phyloP scores from a whole-genome alignment of 2,329 filamentous ascomycete species.

The Aspergillus aculeatus region DNA sequence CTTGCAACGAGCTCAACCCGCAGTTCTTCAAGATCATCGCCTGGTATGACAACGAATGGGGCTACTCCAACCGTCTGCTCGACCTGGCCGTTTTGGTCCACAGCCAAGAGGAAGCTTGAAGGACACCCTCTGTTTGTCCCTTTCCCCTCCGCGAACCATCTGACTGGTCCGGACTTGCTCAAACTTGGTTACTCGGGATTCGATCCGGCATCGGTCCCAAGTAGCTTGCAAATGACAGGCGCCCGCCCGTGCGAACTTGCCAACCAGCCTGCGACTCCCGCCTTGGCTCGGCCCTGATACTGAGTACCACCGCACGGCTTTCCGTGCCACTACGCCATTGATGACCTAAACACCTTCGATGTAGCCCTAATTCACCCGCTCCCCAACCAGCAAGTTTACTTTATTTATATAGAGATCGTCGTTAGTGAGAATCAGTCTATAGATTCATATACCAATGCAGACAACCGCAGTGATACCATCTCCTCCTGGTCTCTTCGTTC shows the following conservation, averaged over 20 bases:
- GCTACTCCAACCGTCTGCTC: constrained; percentile 83
- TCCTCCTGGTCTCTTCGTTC: no score
- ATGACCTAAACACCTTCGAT: neutral
- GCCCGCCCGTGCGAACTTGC: no score
- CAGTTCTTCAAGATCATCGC: constrained; percentile 90
- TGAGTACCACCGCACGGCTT: no score
- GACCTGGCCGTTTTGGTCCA: constrained; percentile 53
- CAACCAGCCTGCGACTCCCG: neutral
- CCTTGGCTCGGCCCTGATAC: neutral
- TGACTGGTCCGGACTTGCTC: neutral
- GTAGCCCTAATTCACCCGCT: neutral
- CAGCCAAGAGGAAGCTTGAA: neutral
- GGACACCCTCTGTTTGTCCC: neutral
- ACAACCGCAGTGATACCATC: no score
- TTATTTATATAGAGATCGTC: neutral
- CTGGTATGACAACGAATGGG: constrained; percentile 98
- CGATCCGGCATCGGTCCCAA: neutral
- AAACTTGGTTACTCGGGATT: neutral
- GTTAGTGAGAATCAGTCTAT: neutral
- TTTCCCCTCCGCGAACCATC: neutral
- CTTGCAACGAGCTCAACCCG: constrained; percentile 80
- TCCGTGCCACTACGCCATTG: neutral
- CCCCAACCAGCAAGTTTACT: neutral
- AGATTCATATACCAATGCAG: neutral
- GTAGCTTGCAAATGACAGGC: neutral